Percentiles rank a stretch among this genome's conserved stretches.
phyloP scores from a whole-genome alignment of 371 early-diverging fungal genomes.

The Apophysomyces ossiformis region DNA sequence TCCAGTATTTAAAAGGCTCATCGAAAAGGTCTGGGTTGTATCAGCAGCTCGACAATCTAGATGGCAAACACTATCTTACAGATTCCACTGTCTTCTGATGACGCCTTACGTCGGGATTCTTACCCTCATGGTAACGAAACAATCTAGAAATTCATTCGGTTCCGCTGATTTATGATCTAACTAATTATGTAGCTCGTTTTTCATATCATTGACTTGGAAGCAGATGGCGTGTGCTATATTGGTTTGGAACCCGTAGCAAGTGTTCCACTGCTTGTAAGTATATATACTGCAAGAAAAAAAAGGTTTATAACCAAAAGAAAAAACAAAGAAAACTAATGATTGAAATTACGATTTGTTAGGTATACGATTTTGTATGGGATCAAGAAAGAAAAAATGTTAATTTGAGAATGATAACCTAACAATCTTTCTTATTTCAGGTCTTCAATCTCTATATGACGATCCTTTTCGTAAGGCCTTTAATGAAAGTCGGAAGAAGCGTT shows the following conservation, averaged over 20 bases:
- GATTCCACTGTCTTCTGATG: constrained; percentile 38
- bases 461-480: constrained; percentile 49
- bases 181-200: constrained; percentile 38
- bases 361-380: constrained; percentile 50
- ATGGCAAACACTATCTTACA: constrained; percentile 41
- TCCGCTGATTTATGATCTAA: background rate
- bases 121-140: constrained; percentile 44
- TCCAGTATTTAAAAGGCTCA: constrained; percentile 20
- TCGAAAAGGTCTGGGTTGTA: constrained; percentile 44
- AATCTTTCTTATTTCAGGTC: constrained; percentile 22
- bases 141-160: background rate
- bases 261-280: constrained; percentile 48
- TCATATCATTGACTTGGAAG: constrained; percentile 43
- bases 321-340: constrained; percentile 3
- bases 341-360: constrained; percentile 21
- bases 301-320: background rate
- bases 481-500: constrained; percentile 32
- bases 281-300: no score
- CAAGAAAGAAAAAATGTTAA: background rate
- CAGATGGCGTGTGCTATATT: constrained; percentile 47
- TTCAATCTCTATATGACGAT: constrained; percentile 55
- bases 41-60: constrained; percentile 34
- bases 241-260: constrained; percentile 52
- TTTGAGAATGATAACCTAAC: background rate
- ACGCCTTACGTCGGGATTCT: constrained; percentile 53